Conservation (phyloP, 2,329 filamentous ascomycete species). For the Sporothrix schenckii region DNA sequence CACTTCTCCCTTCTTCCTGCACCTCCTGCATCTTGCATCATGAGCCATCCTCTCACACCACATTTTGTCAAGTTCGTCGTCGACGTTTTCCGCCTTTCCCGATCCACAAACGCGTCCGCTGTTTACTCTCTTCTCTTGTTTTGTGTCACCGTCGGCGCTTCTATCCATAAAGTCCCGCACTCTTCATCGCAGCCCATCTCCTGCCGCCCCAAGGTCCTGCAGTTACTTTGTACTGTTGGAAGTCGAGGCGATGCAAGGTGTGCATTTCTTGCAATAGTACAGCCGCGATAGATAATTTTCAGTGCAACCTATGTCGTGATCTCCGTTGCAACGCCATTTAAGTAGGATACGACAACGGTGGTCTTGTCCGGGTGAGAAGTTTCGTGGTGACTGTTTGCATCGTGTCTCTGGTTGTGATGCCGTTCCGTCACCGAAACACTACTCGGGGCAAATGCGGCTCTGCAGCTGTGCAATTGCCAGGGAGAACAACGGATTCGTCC, state of each 20-base stretch:
- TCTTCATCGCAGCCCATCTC: background rate
- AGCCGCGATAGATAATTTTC: too few species aligned
- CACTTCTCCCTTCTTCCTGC: background rate
- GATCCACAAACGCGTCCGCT: background rate
- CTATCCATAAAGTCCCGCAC: background rate
- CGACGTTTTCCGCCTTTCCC: background rate
- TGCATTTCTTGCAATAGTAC: too few species aligned
- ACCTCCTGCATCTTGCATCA: conserved; percentile 8
- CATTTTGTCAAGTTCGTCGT: background rate
- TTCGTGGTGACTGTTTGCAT: background rate
- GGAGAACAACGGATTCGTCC: background rate
- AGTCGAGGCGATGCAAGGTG: too few species aligned
- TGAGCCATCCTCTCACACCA: background rate
- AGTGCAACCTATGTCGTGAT: too few species aligned
- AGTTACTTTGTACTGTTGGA: background rate
- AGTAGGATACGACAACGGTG: background rate
- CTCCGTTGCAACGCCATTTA: too few species aligned
- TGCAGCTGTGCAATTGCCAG: background rate
- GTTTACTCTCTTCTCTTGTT: background rate
- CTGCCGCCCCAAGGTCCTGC: background rate
- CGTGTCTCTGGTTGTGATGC: background rate
- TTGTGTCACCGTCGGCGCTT: conserved; percentile 12
- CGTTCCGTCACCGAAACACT: background rate
- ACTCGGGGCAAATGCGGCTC: background rate
- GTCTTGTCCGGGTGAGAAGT: background rate